These are phyloP conservation scores for Helianthus annuus DNA, from an alignment of 129 eudicot species.

Conservation along the genomic window DNA sequence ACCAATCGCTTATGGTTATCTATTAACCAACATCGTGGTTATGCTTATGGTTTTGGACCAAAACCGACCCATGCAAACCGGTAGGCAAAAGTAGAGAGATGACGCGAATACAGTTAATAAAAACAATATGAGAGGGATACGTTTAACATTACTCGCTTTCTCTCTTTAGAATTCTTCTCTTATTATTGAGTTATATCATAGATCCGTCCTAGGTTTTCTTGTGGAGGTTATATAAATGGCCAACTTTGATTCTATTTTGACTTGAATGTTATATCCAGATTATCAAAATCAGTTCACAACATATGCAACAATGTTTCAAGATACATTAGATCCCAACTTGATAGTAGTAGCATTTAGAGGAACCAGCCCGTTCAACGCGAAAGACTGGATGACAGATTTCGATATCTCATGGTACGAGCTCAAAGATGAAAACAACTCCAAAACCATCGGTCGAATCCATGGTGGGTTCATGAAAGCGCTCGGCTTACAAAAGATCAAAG, in stretches of 20 bases:
- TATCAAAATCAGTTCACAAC: slow-evolving; percentile 46
- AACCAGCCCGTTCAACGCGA: slow-evolving; percentile 51
- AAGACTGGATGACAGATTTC: slow-evolving; percentile 60
- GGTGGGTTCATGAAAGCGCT: slow-evolving; percentile 81
- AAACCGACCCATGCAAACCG: too few species aligned
- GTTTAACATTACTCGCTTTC: too few species aligned
- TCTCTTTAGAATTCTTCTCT: too few species aligned
- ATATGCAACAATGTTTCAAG: slow-evolving; percentile 64
- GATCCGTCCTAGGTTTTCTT: too few species aligned
- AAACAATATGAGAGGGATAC: too few species aligned
- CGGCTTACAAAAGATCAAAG: slow-evolving; percentile 54
- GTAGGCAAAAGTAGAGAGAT: too few species aligned
- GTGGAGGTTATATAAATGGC: not conserved
- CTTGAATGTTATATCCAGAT: slow-evolving; percentile 34
- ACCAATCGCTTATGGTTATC: too few species aligned
- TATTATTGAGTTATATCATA: too few species aligned
- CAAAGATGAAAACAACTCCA: slow-evolving; percentile 1
- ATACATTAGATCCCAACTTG: slow-evolving; percentile 40
- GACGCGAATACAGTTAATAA: too few species aligned
- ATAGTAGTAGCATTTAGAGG: slow-evolving; percentile 74
- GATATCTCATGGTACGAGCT: slow-evolving; percentile 79
- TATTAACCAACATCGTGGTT: too few species aligned
- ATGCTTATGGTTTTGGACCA: too few species aligned
- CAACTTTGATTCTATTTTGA: not conserved
- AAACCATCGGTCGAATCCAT: slow-evolving; percentile 56